A percentile compares a stretch with the other conserved stretches of the same genome.
Evolutionary conservation across 1,284 basidiomycete genomes (phyloP).

Genomic region (Ustilago esculenta): DNA sequence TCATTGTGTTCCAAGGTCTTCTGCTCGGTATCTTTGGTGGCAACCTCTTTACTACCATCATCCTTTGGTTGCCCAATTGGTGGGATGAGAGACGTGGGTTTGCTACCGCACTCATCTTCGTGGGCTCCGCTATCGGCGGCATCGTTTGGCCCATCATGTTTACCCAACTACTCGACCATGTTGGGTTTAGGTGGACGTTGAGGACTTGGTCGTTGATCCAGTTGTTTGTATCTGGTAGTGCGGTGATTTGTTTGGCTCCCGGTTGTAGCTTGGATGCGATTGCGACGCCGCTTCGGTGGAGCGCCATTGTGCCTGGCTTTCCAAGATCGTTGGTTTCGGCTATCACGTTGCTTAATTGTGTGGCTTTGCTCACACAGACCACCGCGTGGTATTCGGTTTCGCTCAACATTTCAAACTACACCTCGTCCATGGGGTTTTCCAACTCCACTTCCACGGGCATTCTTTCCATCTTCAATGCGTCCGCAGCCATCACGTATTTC

Average conservation of each 20-base stretch:
- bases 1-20: conserved; percentile 54
- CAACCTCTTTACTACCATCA: conserved; percentile 46
- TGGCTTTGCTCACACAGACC: conserved; percentile 40
- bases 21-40: conserved; percentile 47
- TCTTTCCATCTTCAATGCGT: conserved; percentile 56
- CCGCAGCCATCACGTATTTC: conserved; percentile 50
- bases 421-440: conserved; percentile 46
- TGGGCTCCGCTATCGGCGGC: conserved; percentile 49
- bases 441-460: conserved; percentile 45
- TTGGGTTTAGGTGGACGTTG: conserved; percentile 57
- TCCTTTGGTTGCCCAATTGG: conserved; percentile 57
- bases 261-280: neutral
- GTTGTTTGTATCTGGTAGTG: conserved; percentile 35
- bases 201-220: conserved; percentile 39
- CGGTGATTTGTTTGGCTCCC: conserved; percentile 24
- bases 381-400: conserved; percentile 51
- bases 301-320: conserved; percentile 21
- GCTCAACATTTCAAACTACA: conserved; percentile 54
- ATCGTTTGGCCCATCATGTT: conserved; percentile 56
- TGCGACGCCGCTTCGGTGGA: conserved; percentile 18
- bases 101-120: conserved; percentile 54
- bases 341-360: conserved; percentile 22
- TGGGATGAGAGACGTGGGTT: conserved; percentile 46
- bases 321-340: conserved; percentile 22
- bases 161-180: conserved; percentile 22